These are phyloP conservation scores for Tricholoma furcatifolium DNA, from an alignment of 768 basidiomycete genomes.

Conservation along the genomic window DNA sequence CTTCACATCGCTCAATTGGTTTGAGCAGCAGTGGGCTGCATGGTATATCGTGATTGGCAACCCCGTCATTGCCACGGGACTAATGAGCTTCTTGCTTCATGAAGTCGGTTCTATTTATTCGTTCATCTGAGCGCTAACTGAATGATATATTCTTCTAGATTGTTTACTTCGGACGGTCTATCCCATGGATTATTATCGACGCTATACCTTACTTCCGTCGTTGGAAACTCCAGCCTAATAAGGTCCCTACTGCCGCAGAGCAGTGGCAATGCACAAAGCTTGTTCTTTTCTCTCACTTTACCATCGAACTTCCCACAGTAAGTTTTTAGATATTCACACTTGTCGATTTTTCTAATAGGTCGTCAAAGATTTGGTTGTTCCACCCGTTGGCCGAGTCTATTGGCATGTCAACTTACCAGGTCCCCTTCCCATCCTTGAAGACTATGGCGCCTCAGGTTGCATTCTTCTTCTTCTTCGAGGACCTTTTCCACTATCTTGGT, in stretches of 20 bases:
- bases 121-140: neutral
- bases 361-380: conserved; percentile 79
- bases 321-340: conserved; percentile 24
- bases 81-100: conserved; percentile 91
- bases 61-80: conserved; percentile 88
- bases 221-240: conserved; percentile 92
- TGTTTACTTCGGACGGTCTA: conserved; percentile 93
- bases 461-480: conserved; percentile 95
- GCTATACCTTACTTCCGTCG: conserved; percentile 87
- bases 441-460: conserved; percentile 75
- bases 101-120: conserved; percentile 60
- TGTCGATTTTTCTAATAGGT: neutral
- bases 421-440: conserved; percentile 80
- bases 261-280: conserved; percentile 97
- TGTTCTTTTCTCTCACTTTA: conserved; percentile 94
- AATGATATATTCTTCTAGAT: conserved; percentile 43
- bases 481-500: conserved; percentile 92
- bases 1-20: conserved; percentile 58
- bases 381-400: conserved; percentile 85
- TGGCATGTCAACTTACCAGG: conserved; percentile 91
- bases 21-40: conserved; percentile 78
- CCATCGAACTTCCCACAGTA: conserved; percentile 88
- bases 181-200: conserved; percentile 97
- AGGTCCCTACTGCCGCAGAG: conserved; percentile 75
- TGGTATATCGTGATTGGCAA: conserved; percentile 90